Conservation (phyloP, 495 filamentous ascomycete species). For the Tricharina praecox region DNA sequence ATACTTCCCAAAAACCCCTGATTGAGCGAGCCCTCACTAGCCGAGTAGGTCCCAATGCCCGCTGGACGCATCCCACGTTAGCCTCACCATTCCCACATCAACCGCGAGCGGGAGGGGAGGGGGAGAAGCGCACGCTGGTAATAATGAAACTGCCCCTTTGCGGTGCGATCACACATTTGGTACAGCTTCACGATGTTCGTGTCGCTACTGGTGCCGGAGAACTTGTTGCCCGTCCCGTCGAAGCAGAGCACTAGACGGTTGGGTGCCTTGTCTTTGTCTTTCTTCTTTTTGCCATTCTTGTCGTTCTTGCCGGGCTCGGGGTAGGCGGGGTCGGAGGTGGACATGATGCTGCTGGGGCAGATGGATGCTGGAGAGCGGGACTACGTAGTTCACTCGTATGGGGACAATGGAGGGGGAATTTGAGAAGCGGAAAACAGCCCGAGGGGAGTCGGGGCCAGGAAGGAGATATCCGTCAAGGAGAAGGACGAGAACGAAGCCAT, state of each 20-base stretch:
- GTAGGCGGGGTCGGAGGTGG: too few relatives aligned
- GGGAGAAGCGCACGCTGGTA: slow-evolving; percentile 21
- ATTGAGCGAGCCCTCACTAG: slow-evolving; percentile 17
- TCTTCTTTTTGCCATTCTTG: too few relatives aligned
- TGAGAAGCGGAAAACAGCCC: neutral
- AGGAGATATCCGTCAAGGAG: too few relatives aligned
- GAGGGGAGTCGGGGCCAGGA: too few relatives aligned
- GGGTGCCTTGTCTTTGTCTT: neutral
- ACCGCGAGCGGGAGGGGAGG: neutral
- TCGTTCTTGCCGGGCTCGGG: too few relatives aligned
- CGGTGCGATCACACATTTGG: slow-evolving; percentile 28
- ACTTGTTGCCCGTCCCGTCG: slow-evolving; percentile 33
- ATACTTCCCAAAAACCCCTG: slow-evolving; percentile 17
- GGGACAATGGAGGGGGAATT: neutral
- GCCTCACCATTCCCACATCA: too few relatives aligned
- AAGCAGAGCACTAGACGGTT: slow-evolving; percentile 31
- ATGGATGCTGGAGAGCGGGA: neutral
- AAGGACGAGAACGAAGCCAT: too few relatives aligned
- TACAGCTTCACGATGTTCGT: slow-evolving; percentile 34
- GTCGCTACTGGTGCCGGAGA: slow-evolving; percentile 29
- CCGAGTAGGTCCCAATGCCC: slow-evolving; percentile 29
- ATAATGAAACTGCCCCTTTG: slow-evolving; percentile 28
- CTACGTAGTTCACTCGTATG: too few relatives aligned
- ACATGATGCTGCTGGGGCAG: neutral
- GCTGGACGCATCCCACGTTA: slow-evolving; percentile 20